phyloP scores from a whole-genome alignment of 139 green algal species.

The Tetraselmis chui region DNA sequence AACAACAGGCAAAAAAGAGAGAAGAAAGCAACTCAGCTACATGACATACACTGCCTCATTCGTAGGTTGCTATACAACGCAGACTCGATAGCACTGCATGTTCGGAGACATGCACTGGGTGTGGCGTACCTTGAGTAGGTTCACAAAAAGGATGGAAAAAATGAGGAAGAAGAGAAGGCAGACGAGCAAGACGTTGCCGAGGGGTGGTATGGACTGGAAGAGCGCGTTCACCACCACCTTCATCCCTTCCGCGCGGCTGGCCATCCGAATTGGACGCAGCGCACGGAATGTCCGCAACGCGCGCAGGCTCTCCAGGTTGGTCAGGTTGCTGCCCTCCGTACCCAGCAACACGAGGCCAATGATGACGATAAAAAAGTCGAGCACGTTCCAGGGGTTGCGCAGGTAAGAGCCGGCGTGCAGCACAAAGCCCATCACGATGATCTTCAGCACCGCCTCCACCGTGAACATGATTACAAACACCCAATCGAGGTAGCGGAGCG shows the following conservation, averaged over 20 bases:
- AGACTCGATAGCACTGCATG: no score
- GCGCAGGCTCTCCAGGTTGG: constrained; percentile 26
- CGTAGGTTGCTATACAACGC: no score
- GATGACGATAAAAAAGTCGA: constrained; percentile 45
- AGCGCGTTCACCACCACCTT: constrained; percentile 18
- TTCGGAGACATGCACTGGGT: no score
- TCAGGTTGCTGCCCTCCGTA: background rate
- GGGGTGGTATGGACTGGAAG: constrained; percentile 35
- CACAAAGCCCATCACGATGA: constrained; percentile 40
- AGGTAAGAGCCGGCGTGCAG: constrained; percentile 43
- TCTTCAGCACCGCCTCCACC: constrained; percentile 58
- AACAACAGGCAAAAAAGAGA: no score
- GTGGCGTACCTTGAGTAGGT: no score
- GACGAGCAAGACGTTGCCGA: constrained; percentile 58
- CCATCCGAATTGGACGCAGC: constrained; percentile 50
- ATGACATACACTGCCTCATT: no score
- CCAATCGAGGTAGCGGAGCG: no score
- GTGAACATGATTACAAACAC: constrained; percentile 52
- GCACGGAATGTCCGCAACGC: constrained; percentile 49
- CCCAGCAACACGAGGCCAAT: constrained; percentile 24
- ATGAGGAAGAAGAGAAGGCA: constrained; percentile 63
- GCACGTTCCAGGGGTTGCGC: constrained; percentile 42
- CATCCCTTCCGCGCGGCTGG: constrained; percentile 41
- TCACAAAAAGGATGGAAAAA: constrained; percentile 62
- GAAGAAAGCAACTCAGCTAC: no score